Evolutionary conservation across 768 basidiomycete species (phyloP).

Genomic region (Boletus vinaceobasis): DNA sequence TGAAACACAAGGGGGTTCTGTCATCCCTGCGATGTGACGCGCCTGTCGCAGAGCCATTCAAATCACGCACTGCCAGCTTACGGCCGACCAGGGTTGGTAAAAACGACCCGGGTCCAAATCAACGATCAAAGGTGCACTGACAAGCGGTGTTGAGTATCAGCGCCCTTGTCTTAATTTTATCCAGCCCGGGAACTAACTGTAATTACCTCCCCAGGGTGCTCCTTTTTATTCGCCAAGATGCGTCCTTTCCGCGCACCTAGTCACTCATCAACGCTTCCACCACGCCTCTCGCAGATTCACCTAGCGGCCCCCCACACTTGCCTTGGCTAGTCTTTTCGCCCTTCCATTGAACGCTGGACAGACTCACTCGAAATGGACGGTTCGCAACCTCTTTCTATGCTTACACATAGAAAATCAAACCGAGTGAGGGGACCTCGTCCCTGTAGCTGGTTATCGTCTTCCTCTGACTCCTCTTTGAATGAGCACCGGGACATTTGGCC

Average conservation of each 20-base stretch:
- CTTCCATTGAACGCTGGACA: not conserved
- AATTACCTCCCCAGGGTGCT: not conserved
- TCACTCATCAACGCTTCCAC: conserved; percentile 2
- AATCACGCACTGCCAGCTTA: not conserved
- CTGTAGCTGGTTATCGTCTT: conserved; percentile 21
- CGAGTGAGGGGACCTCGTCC: conserved; percentile 31
- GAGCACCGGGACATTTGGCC: conserved; percentile 18
- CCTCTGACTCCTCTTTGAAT: conserved; percentile 10
- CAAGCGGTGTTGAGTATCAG: conserved; percentile 20
- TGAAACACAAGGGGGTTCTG: not conserved
- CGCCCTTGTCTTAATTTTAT: conserved; percentile 3
- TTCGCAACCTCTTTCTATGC: conserved; percentile 2
- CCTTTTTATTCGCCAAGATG: conserved; percentile 24
- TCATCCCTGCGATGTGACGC: too few relatives aligned
- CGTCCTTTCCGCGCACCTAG: not conserved
- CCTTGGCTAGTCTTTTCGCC: not conserved
- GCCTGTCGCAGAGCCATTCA: not conserved
- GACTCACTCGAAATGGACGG: conserved; percentile 11
- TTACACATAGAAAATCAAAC: conserved; percentile 7
- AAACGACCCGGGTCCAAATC: not conserved
- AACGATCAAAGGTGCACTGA: conserved; percentile 15
- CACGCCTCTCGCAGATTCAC: not conserved
- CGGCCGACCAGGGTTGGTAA: not conserved
- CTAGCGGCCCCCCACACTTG: not conserved
- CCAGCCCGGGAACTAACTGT: conserved; percentile 1